phyloP scores from a whole-genome alignment of 305 asterid species.

The Fraxinus albicans region DNA sequence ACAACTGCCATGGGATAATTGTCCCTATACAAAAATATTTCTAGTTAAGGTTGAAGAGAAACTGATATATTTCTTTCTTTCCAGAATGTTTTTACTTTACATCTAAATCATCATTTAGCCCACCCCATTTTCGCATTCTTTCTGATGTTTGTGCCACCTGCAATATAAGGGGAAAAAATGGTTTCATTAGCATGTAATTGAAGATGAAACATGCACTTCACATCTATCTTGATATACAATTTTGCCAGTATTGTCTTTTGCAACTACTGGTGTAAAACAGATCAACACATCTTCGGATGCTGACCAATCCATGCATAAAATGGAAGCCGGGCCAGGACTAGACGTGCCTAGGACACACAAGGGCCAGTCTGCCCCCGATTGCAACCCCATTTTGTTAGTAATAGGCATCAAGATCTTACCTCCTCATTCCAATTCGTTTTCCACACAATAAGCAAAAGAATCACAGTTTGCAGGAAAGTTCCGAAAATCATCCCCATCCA shows the following conservation, averaged over 20 bases:
- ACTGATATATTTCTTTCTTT: background rate
- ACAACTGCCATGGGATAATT: background rate
- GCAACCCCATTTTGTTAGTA: background rate
- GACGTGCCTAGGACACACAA: background rate
- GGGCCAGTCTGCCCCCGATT: background rate
- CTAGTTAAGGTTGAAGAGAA: background rate
- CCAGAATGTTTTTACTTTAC: background rate
- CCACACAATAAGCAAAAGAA: conserved; percentile 66
- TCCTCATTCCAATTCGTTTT: conserved; percentile 87
- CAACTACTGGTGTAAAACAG: background rate
- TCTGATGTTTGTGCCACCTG: conserved; percentile 86
- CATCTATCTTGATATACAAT: background rate
- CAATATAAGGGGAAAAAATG: conserved; percentile 9
- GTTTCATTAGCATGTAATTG: background rate
- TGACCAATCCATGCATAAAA: background rate
- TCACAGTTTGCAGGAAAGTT: conserved; percentile 71
- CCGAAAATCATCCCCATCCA: conserved; percentile 99
- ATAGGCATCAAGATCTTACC: conserved; percentile 40
- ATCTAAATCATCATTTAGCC: conserved; percentile 29
- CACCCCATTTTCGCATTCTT: conserved; percentile 75
- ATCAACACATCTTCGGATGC: background rate
- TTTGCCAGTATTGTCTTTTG: background rate
- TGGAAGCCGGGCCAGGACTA: background rate
- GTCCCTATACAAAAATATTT: background rate
- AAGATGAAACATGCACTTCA: background rate